Conservation (phyloP, 768 basidiomycete species). For the Galerina marginata region DNA sequence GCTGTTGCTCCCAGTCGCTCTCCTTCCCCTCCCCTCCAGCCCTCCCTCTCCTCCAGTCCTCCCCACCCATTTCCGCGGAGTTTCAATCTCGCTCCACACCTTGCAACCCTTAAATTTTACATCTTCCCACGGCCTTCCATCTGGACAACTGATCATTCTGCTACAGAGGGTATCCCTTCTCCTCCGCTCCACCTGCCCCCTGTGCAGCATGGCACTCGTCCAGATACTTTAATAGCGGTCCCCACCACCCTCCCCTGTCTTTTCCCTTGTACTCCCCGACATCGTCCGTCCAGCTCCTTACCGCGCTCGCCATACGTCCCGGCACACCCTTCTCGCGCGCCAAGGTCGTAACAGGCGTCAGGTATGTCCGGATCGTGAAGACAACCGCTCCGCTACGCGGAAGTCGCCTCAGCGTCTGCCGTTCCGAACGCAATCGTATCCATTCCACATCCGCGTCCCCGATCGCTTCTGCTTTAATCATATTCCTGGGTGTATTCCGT, state of each 20-base stretch:
- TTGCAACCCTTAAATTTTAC: conserved; percentile 15
- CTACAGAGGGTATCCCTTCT: conserved; percentile 26
- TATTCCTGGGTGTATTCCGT: conserved; percentile 3
- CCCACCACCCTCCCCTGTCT: conserved; percentile 36
- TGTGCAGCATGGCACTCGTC: conserved; percentile 31
- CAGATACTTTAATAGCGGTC: conserved; percentile 41
- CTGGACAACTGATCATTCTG: conserved; percentile 15
- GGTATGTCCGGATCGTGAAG: conserved; percentile 74
- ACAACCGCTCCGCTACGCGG: conserved; percentile 66
- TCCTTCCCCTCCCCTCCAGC: conserved; percentile 10
- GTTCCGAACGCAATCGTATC: conserved; percentile 63
- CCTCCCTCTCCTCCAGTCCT: conserved; percentile 2
- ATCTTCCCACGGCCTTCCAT: conserved; percentile 20
- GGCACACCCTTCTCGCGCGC: conserved; percentile 61
- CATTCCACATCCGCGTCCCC: conserved; percentile 41
- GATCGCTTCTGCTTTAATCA: not conserved
- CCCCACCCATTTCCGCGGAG: conserved; percentile 2
- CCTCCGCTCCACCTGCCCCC: conserved; percentile 19
- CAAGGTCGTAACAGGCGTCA: conserved; percentile 58
- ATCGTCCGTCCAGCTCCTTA: conserved; percentile 70
- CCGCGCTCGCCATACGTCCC: conserved; percentile 64
- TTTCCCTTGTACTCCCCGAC: conserved; percentile 57
- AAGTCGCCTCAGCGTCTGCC: conserved; percentile 70
- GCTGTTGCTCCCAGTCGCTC: not conserved
- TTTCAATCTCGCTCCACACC: conserved; percentile 21